Evolutionary conservation across 2,329 filamentous ascomycete species (phyloP), one percentile per base, ranked within the genome.

Genomic region (Penicillium rolfsii): DNA sequence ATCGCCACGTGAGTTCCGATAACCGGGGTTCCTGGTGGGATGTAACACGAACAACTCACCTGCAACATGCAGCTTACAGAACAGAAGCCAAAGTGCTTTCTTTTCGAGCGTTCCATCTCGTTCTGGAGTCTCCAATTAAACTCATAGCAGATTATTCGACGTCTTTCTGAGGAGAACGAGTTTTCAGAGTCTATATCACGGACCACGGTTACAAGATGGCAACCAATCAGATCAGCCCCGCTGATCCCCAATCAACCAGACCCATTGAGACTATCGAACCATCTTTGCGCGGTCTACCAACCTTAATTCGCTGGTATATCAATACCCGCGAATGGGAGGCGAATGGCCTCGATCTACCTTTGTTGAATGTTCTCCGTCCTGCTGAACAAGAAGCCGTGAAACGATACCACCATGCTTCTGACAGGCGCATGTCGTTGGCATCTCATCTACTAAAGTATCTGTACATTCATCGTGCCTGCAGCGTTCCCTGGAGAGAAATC

Each of bases 361-460:
- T 81, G 7, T 60, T 81, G 33, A 62, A 74, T 33, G 76, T 74
- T 4, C 72, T 83, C 6, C 75, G 75, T 61, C 67, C 73, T 36
- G 71, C 79, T 28, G 85, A 88, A 67, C 83, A 83, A 64, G 78
- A 81, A 61, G 74, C 76, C 22, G 76, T 83, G 48, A 76, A 75
- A 26, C 77, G 78, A 50, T 86, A 80, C 73, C 80, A 83, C 70
- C 81, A 83, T 69, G 73, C 83, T 36, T 71, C 82, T 67, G 87
- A 89, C 70, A 83, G 82, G 19, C 82, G 82, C 65, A 87, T 89
- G 84, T 83, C 81, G 19, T 78, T 89, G 3, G 86, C 79, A 8
- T 88, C 86, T 7, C 84, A 83, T 14, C 74, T 89, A 24, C 77
- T 89, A 26, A 89, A 89, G 72, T 84, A 86, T 11, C 74, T 84